phyloP scores from a whole-genome alignment of 164 flowering plant genomes.

The Nymphaea thermarum region DNA sequence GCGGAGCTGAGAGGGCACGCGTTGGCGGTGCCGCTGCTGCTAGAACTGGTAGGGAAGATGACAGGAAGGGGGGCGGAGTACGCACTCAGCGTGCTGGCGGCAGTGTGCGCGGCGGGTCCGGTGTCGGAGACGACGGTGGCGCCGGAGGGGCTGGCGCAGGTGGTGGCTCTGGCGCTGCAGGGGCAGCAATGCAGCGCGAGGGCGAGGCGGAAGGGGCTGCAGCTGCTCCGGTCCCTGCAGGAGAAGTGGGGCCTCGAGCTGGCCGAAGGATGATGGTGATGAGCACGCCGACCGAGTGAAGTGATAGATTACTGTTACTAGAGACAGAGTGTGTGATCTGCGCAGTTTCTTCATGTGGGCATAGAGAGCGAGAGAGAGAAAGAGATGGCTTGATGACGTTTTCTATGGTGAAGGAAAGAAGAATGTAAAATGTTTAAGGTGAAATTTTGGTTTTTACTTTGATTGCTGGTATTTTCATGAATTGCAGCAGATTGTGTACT shows the following conservation, averaged over 20 bases:
- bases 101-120: constrained; percentile 22
- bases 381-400: too few relatives aligned
- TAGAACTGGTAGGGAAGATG: constrained; percentile 52
- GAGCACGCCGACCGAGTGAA: too few relatives aligned
- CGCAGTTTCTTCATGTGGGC: too few relatives aligned
- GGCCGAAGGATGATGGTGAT: constrained; percentile 7
- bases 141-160: constrained; percentile 70
- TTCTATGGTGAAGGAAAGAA: too few relatives aligned
- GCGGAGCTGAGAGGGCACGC: constrained; percentile 67
- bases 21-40: constrained; percentile 79
- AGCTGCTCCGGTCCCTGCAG: constrained; percentile 42
- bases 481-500: too few relatives aligned
- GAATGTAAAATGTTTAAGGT: too few relatives aligned
- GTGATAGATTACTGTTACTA: too few relatives aligned
- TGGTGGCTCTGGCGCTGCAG: constrained; percentile 61
- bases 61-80: constrained; percentile 60
- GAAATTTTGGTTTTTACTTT: too few relatives aligned
- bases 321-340: too few relatives aligned
- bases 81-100: constrained; percentile 59
- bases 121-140: constrained; percentile 29
- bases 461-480: too few relatives aligned
- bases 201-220: constrained; percentile 69
- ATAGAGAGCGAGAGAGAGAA: too few relatives aligned
- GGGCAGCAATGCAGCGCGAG: constrained; percentile 62
- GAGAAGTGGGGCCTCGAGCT: constrained; percentile 42